Conservation (phyloP, 2,329 filamentous ascomycete genomes). For the Aphanoascus verrucosus region DNA sequence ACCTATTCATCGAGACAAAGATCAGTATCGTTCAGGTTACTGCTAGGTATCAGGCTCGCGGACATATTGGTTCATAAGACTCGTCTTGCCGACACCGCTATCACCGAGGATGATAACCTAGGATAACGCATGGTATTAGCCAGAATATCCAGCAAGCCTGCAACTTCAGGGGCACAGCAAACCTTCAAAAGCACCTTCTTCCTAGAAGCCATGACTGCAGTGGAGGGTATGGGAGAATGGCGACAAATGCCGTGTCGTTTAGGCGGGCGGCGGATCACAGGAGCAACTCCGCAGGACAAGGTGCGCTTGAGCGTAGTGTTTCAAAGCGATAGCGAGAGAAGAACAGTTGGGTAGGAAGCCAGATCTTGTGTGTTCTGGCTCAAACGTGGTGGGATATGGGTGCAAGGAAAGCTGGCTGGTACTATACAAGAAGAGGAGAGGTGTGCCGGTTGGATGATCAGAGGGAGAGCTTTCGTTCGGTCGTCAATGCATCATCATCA, state of each 20-base stretch:
- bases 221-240: neutral
- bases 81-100: slow-evolving; percentile 98
- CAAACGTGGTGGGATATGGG: neutral
- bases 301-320: neutral
- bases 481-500: neutral
- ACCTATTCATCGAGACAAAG: slow-evolving; percentile 49
- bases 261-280: neutral
- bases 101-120: slow-evolving; percentile 98
- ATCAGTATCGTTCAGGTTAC: neutral
- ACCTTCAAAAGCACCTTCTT: slow-evolving; percentile 92
- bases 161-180: slow-evolving; percentile 18
- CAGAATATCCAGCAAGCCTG: neutral
- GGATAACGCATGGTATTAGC: slow-evolving; percentile 7
- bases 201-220: slow-evolving; percentile 55
- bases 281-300: neutral
- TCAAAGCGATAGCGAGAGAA: neutral
- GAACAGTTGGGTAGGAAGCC: neutral
- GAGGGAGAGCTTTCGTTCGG: neutral
- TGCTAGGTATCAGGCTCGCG: slow-evolving; percentile 27
- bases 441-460: neutral
- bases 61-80: slow-evolving; percentile 99
- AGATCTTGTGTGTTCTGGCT: neutral
- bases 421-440: neutral
- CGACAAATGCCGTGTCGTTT: neutral
- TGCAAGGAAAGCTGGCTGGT: neutral